A percentile compares a stretch with the other conserved stretches of the same genome.
These are phyloP conservation scores for Candida vaughaniae DNA, from an alignment of 805 yeast species.

Conservation along the genomic window DNA sequence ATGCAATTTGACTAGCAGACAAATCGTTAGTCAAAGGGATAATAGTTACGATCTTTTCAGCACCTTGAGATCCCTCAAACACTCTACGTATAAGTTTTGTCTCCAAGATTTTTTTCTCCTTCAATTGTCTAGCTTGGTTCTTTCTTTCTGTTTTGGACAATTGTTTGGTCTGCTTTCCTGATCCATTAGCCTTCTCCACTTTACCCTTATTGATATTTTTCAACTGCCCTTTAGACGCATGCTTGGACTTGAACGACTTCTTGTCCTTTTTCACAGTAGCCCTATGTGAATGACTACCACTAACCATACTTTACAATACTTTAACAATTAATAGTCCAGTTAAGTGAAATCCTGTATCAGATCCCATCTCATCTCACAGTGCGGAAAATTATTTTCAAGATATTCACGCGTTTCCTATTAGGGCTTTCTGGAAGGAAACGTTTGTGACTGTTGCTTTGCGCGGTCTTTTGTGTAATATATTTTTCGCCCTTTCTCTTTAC, in stretches of 20 bases:
- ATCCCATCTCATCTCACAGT: constrained; percentile 11
- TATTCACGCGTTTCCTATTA: constrained; percentile 12
- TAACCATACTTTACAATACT: background rate
- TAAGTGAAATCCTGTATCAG: background rate
- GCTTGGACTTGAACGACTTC: constrained; percentile 88
- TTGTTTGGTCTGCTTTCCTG: constrained; percentile 37
- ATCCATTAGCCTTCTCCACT: constrained; percentile 60
- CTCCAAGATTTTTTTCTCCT: constrained; percentile 65
- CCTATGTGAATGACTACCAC: constrained; percentile 66
- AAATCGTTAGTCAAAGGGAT: constrained; percentile 78
- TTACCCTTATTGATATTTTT: constrained; percentile 84
- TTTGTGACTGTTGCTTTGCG: constrained; percentile 7
- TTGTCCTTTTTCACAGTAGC: constrained; percentile 80
- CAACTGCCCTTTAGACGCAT: constrained; percentile 83
- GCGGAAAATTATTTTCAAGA: constrained; percentile 8
- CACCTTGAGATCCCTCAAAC: constrained; percentile 78
- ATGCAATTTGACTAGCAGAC: constrained; percentile 53
- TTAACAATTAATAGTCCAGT: background rate
- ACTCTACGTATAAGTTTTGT: constrained; percentile 60
- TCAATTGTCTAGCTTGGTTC: constrained; percentile 75
- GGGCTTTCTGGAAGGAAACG: constrained; percentile 8
- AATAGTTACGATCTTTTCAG: constrained; percentile 79
- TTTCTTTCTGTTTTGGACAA: constrained; percentile 63
- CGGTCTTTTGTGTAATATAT: constrained; percentile 14
- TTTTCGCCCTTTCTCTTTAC: constrained; percentile 8